A percentile compares a stretch with the other conserved stretches of the same genome.
These are phyloP conservation scores for Spathaspora boniae DNA, from an alignment of 805 yeast genomes.

Conservation along the genomic window DNA sequence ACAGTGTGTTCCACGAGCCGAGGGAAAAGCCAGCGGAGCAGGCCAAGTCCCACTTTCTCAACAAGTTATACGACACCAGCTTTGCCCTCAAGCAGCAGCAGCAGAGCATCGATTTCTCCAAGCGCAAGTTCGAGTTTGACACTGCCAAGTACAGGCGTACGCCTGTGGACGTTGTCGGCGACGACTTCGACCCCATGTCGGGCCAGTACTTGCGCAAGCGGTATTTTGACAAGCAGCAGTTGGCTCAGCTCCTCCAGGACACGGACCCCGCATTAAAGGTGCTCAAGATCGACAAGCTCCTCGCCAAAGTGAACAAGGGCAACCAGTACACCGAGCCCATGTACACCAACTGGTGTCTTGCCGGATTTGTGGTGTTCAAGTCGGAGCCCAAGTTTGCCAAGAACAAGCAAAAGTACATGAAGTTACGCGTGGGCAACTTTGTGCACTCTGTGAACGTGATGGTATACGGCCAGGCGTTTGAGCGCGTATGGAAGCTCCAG, in stretches of 20 bases:
- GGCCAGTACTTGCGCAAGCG: constrained; percentile 30
- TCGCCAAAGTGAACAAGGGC: constrained; percentile 68
- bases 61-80: constrained; percentile 16
- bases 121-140: constrained; percentile 25
- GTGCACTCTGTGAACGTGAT: constrained; percentile 55
- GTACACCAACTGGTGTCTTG: constrained; percentile 72
- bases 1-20: no score
- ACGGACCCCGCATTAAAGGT: constrained; percentile 43
- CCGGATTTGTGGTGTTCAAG: constrained; percentile 67
- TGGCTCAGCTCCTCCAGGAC: constrained; percentile 35
- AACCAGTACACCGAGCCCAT: constrained; percentile 58
- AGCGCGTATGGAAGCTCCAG: constrained; percentile 67
- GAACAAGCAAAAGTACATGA: constrained; percentile 49
- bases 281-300: constrained; percentile 53
- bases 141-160: constrained; percentile 9
- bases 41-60: constrained; percentile 15
- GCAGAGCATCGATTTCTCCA: constrained; percentile 18
- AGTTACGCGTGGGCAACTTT: constrained; percentile 66
- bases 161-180: constrained; percentile 5
- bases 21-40: constrained; percentile 4
- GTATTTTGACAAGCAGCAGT: constrained; percentile 36
- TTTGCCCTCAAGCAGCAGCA: constrained; percentile 1
- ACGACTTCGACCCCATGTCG: constrained; percentile 21
- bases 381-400: constrained; percentile 47
- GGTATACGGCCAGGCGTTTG: constrained; percentile 65